Evolutionary conservation across 345 rosid species (phyloP), one percentile per base, ranked within the genome.

Genomic region (Barbarea vulgaris): DNA sequence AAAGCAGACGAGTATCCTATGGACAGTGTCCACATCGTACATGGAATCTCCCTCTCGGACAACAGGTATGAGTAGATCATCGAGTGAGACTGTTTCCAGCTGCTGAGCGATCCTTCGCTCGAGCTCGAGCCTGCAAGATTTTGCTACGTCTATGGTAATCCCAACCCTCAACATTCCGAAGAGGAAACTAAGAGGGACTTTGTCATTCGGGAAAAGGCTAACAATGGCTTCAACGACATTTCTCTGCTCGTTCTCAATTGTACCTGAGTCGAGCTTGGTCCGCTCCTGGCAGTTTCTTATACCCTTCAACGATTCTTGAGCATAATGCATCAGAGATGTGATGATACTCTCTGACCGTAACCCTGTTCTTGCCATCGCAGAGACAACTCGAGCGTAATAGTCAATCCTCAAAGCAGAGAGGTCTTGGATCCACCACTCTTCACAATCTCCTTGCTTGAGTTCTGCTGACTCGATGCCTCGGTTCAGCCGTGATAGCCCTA

Each of bases 351-450:
- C 86, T 1, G 84, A 80, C 36, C 85, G 77, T 39, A 91, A 79
- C 7, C 97, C 98, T 19, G 79, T 59, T 77, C 84, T 81, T 44
- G 73, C 84, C 98, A 91, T 88, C 4, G 89, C 87, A 13, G 82
- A 59, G 18, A 91, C 81, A 59, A 88, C 92, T 76, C 86, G 81
- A 8, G 79, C 77, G 51, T 91, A 93, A 57, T 80, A 88, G 34
- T 84, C 85, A 28, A 91, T 85, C 68, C 87, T 76, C 17, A 93
- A 77, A 21, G 55, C 81, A 5, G 92, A 88, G 19, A 93, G 84
- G 70, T 93, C 94, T 79, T 93, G 89, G 7, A 86, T 81, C 98
- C 98, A 93, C 96, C 96, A 91, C 64, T 84, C 91, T 6, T 79
- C 75, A 74, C 91, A 77, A 39, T 77, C 63, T 53, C 67, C 34